A percentile compares a stretch with the other conserved stretches of the same genome.
phyloP scores from a whole-genome alignment of 2,329 filamentous ascomycete species.

The Diaporthe ilicicola region DNA sequence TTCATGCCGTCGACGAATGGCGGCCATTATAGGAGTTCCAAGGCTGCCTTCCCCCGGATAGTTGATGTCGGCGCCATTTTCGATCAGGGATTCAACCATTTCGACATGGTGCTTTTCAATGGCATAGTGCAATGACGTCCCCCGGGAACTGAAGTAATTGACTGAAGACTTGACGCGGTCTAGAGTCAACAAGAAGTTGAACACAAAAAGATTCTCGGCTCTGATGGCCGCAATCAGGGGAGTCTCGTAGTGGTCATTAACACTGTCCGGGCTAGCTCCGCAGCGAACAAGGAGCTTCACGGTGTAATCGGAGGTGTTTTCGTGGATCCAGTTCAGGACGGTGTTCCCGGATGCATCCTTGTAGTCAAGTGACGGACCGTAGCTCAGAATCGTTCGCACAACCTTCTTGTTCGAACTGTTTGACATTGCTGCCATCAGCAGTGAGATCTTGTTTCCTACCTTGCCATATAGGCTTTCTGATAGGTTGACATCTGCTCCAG shows the following conservation, averaged over 20 bases:
- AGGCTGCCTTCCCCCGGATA: no score
- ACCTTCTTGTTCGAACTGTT: neutral
- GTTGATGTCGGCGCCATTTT: neutral
- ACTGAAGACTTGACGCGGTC: neutral
- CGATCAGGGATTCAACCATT: neutral
- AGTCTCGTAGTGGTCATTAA: neutral
- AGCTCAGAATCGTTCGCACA: neutral
- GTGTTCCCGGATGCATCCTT: neutral
- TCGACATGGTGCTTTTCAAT: no score
- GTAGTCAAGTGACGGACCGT: neutral
- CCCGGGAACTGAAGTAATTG: no score
- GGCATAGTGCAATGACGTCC: no score
- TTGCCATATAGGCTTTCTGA: no score
- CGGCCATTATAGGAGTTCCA: neutral
- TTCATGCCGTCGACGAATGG: neutral
- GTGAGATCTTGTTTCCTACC: no score
- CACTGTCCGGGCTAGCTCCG: neutral
- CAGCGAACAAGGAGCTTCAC: neutral
- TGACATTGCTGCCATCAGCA: neutral
- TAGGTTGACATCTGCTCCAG: constrained; percentile 11
- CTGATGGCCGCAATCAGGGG: neutral
- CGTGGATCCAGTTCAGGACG: neutral
- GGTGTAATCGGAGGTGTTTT: neutral
- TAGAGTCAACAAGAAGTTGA: neutral
- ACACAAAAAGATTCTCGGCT: neutral